Conservation (phyloP, 371 early-diverging fungal genomes). For the Mortierella sp. region DNA sequence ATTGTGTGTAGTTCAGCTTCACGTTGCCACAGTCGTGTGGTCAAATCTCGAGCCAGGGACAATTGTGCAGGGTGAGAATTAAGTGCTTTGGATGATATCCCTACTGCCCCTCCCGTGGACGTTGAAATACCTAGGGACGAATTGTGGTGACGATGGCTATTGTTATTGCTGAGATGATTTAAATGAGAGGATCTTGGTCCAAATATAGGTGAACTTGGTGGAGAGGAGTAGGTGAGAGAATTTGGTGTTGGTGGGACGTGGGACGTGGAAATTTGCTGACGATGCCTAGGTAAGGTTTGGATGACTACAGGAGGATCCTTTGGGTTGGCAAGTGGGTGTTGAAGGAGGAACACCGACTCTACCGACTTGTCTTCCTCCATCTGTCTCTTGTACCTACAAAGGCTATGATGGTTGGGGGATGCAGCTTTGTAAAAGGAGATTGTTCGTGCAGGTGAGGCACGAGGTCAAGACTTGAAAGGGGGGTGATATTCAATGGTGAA, state of each 20-base stretch:
- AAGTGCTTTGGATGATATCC: constrained; percentile 27
- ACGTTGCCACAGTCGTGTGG: constrained; percentile 55
- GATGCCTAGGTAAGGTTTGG: constrained; percentile 45
- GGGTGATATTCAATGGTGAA: background rate
- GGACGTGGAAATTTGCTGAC: constrained; percentile 21
- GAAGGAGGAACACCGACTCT: constrained; percentile 38
- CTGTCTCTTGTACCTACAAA: constrained; percentile 10
- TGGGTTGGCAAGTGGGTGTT: constrained; percentile 53
- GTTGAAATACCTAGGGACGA: constrained; percentile 9
- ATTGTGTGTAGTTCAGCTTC: constrained; percentile 54
- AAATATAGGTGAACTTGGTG: constrained; percentile 42
- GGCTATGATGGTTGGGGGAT: constrained; percentile 1
- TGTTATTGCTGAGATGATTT: constrained; percentile 11
- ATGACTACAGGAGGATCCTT: constrained; percentile 51
- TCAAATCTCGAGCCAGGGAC: constrained; percentile 48
- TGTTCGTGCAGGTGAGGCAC: constrained; percentile 1
- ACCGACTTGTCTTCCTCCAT: constrained; percentile 34
- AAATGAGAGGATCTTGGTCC: constrained; percentile 13
- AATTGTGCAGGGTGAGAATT: constrained; percentile 27
- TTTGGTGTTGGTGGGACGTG: constrained; percentile 43
- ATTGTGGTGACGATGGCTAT: constrained; percentile 9
- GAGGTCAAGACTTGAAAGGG: background rate
- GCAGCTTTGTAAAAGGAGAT: constrained; percentile 7
- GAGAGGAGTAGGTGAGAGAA: constrained; percentile 37
- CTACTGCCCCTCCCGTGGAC: constrained; percentile 11